These are phyloP conservation scores for Trichosanthes truncata DNA, from an alignment of 306 rosid genomes.

Conservation along the genomic window DNA sequence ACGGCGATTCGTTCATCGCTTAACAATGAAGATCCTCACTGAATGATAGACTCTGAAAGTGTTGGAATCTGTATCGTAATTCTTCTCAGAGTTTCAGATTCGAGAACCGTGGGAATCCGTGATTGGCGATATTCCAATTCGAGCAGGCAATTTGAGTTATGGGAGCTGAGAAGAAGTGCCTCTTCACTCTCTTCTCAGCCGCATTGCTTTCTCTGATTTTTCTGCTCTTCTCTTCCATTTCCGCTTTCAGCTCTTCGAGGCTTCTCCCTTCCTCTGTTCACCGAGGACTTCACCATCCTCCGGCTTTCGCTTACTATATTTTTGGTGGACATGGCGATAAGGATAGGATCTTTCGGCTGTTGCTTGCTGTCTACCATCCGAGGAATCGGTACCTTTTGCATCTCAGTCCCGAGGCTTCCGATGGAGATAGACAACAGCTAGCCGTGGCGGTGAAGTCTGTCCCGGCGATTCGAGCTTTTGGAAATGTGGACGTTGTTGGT, in stretches of 20 bases:
- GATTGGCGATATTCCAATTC: neutral
- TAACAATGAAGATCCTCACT: neutral
- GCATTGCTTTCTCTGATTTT: conserved; percentile 48
- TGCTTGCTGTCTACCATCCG: conserved; percentile 83
- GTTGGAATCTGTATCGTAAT: neutral
- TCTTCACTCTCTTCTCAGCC: conserved; percentile 63
- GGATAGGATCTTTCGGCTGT: conserved; percentile 74
- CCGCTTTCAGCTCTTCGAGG: conserved; percentile 56
- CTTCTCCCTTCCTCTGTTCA: conserved; percentile 53
- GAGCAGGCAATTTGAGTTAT: conserved; percentile 15
- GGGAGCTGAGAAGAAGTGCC: conserved; percentile 94
- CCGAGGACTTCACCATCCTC: conserved; percentile 64
- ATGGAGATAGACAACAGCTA: conserved; percentile 50
- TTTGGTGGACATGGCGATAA: conserved; percentile 57
- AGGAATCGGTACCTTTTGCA: conserved; percentile 75
- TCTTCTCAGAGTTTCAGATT: neutral
- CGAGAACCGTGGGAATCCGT: neutral
- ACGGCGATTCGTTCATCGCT: neutral
- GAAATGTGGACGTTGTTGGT: conserved; percentile 82
- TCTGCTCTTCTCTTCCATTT: conserved; percentile 54
- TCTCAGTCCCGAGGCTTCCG: conserved; percentile 54
- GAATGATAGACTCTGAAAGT: neutral
- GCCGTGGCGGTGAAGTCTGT: conserved; percentile 32
- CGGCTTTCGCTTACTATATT: conserved; percentile 81
- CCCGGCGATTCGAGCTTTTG: conserved; percentile 68